Evolutionary conservation across 768 basidiomycete species (phyloP), one percentile per base, ranked within the genome.

Genomic region (Boletus pseudo-olivaceus): DNA sequence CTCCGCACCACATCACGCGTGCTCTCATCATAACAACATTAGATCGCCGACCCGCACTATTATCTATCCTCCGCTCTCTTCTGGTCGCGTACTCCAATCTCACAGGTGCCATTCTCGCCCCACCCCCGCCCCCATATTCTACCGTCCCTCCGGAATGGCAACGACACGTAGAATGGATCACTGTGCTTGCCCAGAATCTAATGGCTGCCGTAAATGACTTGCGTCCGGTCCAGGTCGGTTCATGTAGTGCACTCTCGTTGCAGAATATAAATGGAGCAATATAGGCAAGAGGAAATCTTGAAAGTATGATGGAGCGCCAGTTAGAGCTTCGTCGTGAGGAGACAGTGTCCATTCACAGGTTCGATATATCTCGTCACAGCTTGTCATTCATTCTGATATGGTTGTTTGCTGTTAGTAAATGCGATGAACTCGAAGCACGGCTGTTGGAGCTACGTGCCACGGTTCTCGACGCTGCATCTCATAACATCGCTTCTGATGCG

Each of bases 131-230:
- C 8, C 72, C 77, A 4, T 56, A 75, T 32, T 65, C 78, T 35
- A 70, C 61, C 11, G 49, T 70, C 40, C 73, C 75, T 52, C 85
- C 88, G 27, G 84, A 88, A 56, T 93, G 90, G 88, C 79, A 83
- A 49, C 75, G 81, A 47, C 82, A 87, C 51, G 76, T 88, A 2
- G 88, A 91, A 64, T 92, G 92, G 88, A 87, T 94, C 49, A 83
- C 79, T 11, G 76, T 89, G 2, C 79, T 93, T 49, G 83, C 83
- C 7, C 88, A 91, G 68, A 96, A 95, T 67, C 78, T 96, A 53
- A 90, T 94, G 83, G 89, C 87, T 14, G 88, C 90, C 17, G 90
- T 89, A 35, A 96, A 96, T 64, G 92, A 93, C 62, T 72, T 95
- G 47, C 82, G 93, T 26, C 93, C 92, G 1, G 88, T 93, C 5